Percentiles rank a stretch among this genome's conserved stretches.
Evolutionary conservation across 2,329 filamentous ascomycete genomes (phyloP).

Genomic region (Aspergillus latus): DNA sequence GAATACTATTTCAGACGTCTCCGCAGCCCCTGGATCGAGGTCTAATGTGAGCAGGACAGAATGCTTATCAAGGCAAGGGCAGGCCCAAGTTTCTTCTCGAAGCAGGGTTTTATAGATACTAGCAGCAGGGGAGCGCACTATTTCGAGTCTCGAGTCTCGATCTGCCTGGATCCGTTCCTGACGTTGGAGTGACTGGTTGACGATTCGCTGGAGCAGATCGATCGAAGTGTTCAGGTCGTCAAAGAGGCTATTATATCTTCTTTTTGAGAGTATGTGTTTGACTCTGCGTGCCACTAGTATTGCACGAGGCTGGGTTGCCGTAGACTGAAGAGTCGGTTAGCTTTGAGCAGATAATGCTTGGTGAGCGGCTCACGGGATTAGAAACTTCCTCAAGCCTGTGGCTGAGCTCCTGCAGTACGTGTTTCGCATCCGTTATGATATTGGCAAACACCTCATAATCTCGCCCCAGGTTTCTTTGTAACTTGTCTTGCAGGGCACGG

Average conservation of each 20-base stretch:
- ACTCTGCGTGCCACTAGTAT: neutral
- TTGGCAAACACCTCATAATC: neutral
- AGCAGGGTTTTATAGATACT: conserved; percentile 2
- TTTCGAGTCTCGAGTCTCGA: neutral
- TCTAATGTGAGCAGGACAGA: neutral
- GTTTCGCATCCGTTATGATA: neutral
- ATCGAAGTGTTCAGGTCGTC: neutral
- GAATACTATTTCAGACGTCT: neutral
- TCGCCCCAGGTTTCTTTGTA: neutral
- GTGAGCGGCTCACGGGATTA: neutral
- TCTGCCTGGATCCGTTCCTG: neutral
- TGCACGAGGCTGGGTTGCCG: neutral
- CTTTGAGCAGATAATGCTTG: neutral
- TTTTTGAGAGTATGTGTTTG: neutral
- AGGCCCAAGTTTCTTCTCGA: neutral
- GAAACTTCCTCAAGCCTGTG: neutral
- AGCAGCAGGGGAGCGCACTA: neutral
- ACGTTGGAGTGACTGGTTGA: neutral
- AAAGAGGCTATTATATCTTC: neutral
- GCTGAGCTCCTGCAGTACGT: neutral
- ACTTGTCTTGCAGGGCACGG: neutral
- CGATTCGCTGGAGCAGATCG: neutral
- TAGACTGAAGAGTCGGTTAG: neutral
- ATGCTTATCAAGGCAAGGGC: neutral
- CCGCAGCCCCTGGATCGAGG: neutral